Base-by-base conservation (phyloP, 306 rosid genomes). In the Abrus pulchellus region DNA sequence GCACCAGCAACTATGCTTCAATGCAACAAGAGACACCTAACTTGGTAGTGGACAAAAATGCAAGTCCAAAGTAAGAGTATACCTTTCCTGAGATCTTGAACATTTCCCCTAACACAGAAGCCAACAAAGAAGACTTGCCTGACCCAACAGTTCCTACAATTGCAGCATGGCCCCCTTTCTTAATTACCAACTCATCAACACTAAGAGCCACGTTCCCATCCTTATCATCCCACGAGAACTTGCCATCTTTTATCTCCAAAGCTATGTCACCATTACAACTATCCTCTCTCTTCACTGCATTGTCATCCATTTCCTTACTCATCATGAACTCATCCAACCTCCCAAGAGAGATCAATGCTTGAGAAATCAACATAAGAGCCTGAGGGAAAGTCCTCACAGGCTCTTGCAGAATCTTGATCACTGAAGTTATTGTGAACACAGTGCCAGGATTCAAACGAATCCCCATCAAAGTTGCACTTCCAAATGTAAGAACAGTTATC, bases 31-130 rank as follows among this genome's bases (percentile, higher is more conserved):
- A 65, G 40, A 29, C 30, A 36, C 68, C 5, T 53, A 52, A 62
- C 11, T 53, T 14, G 44, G 44, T 55, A 68, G 55, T 36, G 70
- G 64, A 75, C 34, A 59, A 43, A 67, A 49, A 70, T 3, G 53
- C 60, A 13, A 38, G 43, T 74, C 50, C 56, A 54, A 74, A 81
- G 63, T 54, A 77, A 80, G 13, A 80, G n/a, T 85, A 55, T 87
- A 94, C 98, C 97, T 83, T 83, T 84, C 97, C 98, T 0, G 97
- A 85, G 52, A 88, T 76, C 80, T 89, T 94, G 78, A 88, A 90
- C 98, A 94, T 94, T 86, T 94, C 97, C 30, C 98, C 98, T 3
- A 94, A 88, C 83, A 94, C 68, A 49, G 98, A 86, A 27, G 94
- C 88, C 61, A 94, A 47, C 34, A 94, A 86, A 5, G 98, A 94